These are phyloP conservation scores for Gossypium turneri DNA, from an alignment of 345 rosid genomes.

Conservation along the genomic window DNA sequence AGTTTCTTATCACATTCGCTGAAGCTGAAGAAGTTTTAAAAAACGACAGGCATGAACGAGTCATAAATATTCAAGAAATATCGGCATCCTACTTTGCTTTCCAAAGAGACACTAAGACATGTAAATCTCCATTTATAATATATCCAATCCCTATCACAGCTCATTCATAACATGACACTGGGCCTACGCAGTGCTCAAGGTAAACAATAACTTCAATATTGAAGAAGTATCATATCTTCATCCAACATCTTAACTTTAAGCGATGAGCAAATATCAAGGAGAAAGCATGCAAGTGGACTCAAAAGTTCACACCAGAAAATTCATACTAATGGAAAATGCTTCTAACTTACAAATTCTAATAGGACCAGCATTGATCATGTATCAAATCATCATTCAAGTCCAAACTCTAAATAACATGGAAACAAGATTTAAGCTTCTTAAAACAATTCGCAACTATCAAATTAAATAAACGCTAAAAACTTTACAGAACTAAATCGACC, in stretches of 20 bases:
- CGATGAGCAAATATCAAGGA: not conserved
- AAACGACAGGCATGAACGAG: not conserved
- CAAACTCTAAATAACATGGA: not conserved
- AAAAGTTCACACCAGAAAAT: not conserved
- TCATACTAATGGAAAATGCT: not conserved
- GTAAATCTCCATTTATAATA: not conserved
- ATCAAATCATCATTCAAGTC: not conserved
- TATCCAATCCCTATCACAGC: not conserved
- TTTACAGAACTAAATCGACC: not conserved
- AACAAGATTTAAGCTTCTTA: not conserved
- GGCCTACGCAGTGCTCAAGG: not conserved
- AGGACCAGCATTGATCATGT: not conserved
- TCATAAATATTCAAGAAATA: not conserved
- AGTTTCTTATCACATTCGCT: not conserved
- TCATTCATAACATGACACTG: not conserved
- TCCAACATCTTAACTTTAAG: not conserved
- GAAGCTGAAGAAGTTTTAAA: not conserved
- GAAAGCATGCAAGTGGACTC: not conserved
- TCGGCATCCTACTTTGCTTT: not conserved
- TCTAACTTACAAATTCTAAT: not conserved
- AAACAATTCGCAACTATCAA: not conserved
- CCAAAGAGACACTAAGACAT: not conserved
- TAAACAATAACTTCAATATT: not conserved
- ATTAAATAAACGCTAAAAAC: not conserved
- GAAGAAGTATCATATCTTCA: not conserved